Conservation (phyloP, 2,329 filamentous ascomycete species). For the Paracorniculantispora psalliotae region DNA sequence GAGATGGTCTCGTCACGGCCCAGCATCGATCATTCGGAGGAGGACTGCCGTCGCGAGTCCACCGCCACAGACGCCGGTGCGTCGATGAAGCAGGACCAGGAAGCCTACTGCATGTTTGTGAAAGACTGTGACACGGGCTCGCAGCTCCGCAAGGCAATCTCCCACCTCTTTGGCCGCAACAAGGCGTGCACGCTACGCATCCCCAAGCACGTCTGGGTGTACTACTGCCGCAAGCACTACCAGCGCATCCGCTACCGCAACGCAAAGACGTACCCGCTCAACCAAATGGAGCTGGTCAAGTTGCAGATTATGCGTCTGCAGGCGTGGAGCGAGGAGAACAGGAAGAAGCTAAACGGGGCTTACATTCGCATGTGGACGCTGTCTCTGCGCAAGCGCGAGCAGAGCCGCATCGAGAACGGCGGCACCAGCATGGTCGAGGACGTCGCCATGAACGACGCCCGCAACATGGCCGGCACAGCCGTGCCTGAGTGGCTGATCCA, state of each 20-base stretch:
- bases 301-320: constrained; percentile 59
- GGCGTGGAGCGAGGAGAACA: constrained; percentile 54
- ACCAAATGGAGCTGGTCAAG: constrained; percentile 60
- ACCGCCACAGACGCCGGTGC: constrained; percentile 15
- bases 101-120: constrained; percentile 49
- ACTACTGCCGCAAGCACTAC: constrained; percentile 78
- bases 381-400: constrained; percentile 59
- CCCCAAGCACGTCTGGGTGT: constrained; percentile 65
- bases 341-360: constrained; percentile 24
- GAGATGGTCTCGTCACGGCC: background rate
- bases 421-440: constrained; percentile 26
- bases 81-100: constrained; percentile 19
- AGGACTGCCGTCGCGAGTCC: background rate
- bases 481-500: constrained; percentile 47
- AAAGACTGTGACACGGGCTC: constrained; percentile 55
- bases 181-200: constrained; percentile 71
- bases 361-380: constrained; percentile 51
- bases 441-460: constrained; percentile 17
- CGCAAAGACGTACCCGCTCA: constrained; percentile 52
- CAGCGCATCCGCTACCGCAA: constrained; percentile 70
- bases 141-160: constrained; percentile 68
- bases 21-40: background rate
- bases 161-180: constrained; percentile 78
- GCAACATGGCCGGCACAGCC: constrained; percentile 31
- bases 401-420: constrained; percentile 45